phyloP scores from a whole-genome alignment of 2,329 filamentous ascomycete genomes.

The Coniochaeta sp. region DNA sequence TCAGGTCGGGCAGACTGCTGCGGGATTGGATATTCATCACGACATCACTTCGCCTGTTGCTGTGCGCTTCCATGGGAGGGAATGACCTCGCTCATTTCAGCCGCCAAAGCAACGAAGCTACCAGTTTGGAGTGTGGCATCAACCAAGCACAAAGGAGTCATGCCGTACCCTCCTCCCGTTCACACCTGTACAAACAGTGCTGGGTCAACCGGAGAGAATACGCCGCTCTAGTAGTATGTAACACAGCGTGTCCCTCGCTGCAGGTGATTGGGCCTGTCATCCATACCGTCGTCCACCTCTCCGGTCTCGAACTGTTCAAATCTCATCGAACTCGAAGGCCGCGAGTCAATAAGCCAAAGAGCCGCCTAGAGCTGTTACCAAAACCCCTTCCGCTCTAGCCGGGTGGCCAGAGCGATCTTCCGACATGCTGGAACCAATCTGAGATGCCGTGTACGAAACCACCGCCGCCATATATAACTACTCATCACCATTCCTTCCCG shows the following conservation, averaged over 20 bases:
- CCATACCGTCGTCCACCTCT: neutral
- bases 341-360: neutral
- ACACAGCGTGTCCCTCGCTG: neutral
- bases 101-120: neutral
- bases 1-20: conserved; percentile 33
- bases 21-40: conserved; percentile 12
- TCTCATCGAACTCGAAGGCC: neutral
- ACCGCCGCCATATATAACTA: neutral
- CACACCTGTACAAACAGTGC: no score
- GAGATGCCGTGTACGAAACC: neutral
- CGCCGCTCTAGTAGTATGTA: neutral
- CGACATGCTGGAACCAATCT: neutral
- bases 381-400: neutral
- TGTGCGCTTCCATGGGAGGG: neutral
- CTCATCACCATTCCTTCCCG: neutral
- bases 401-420: neutral
- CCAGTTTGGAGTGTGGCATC: neutral
- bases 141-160: neutral
- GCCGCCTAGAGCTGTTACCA: neutral
- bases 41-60: conserved; percentile 8
- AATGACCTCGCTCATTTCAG: neutral
- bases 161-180: neutral
- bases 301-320: neutral
- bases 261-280: neutral
- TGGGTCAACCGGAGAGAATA: neutral